Conservation (phyloP, 2,329 filamentous ascomycete species). For the Claviceps digitariae region DNA sequence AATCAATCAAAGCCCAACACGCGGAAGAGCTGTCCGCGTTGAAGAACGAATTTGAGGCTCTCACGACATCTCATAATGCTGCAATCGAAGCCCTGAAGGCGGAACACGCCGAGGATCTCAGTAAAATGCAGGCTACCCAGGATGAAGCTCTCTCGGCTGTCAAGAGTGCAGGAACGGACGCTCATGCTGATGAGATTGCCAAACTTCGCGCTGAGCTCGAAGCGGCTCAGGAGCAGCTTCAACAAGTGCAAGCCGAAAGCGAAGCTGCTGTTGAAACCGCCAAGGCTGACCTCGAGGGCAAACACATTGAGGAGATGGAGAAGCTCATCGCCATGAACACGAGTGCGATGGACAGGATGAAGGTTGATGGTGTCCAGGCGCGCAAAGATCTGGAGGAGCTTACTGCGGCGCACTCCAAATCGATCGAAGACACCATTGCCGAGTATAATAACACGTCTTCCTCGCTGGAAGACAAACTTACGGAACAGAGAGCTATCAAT, state of each 20-base stretch:
- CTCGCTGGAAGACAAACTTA: slow-evolving; percentile 22
- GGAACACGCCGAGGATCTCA: slow-evolving; percentile 25
- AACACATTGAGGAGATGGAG: slow-evolving; percentile 33
- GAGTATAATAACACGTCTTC: slow-evolving; percentile 23
- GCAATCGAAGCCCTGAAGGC: slow-evolving; percentile 29
- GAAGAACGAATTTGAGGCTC: slow-evolving; percentile 27
- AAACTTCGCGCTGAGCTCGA: slow-evolving; percentile 20
- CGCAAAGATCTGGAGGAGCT: slow-evolving; percentile 32
- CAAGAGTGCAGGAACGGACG: slow-evolving; percentile 17
- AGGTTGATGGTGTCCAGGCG: slow-evolving; percentile 23
- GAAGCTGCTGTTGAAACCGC: slow-evolving; percentile 31
- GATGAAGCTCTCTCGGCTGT: slow-evolving; percentile 17
- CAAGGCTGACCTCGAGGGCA: slow-evolving; percentile 30
- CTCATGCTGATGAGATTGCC: slow-evolving; percentile 19
- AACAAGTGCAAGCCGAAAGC: slow-evolving; percentile 29
- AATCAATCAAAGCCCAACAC: slow-evolving; percentile 41
- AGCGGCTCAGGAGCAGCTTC: slow-evolving; percentile 29
- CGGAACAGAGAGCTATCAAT: slow-evolving; percentile 22
- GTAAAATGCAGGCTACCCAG: slow-evolving; percentile 18
- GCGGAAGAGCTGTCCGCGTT: slow-evolving; percentile 33
- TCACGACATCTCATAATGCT: slow-evolving; percentile 31
- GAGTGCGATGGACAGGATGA: slow-evolving; percentile 27
- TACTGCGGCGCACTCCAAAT: slow-evolving; percentile 22
- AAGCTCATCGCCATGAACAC: slow-evolving; percentile 29
- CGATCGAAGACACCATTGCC: slow-evolving; percentile 26